A percentile compares a stretch with the other conserved stretches of the same genome.
phyloP scores from a whole-genome alignment of 2,329 filamentous ascomycete species.

The Diaporthe eres region DNA sequence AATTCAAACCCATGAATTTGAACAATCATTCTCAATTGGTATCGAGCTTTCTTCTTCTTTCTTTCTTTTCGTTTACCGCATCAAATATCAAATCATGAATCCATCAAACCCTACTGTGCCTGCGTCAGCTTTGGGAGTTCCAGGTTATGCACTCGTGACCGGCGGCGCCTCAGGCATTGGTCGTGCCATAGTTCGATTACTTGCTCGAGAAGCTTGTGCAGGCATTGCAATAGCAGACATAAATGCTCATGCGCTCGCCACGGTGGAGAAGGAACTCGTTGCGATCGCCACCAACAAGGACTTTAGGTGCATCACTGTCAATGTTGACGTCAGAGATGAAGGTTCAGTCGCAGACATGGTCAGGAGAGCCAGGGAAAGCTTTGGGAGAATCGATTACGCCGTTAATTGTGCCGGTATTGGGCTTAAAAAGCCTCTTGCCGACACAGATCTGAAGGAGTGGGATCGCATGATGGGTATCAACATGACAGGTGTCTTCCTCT shows the following conservation, averaged over 20 bases:
- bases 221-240: conserved; percentile 4
- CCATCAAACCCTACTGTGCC: not conserved
- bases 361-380: not conserved
- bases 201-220: not conserved
- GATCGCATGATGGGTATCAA: conserved; percentile 22
- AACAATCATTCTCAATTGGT: not conserved
- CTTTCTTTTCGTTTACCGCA: accelerated
- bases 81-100: not conserved
- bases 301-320: not conserved
- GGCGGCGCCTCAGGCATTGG: not conserved
- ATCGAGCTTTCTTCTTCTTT: not conserved
- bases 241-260: not conserved
- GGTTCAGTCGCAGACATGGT: not conserved
- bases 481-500: conserved; percentile 10
- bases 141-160: not conserved
- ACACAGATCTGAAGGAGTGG: conserved; percentile 21
- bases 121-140: not conserved
- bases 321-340: not conserved
- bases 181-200: not conserved
- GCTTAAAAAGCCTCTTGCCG: conserved; percentile 31
- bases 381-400: not conserved
- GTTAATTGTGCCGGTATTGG: conserved; percentile 15
- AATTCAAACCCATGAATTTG: not conserved
- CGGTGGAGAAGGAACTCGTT: not conserved
- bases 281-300: not conserved